Evolutionary conservation across 352 stramenopile species (phyloP).

Genomic region (Globisporangium splendens): DNA sequence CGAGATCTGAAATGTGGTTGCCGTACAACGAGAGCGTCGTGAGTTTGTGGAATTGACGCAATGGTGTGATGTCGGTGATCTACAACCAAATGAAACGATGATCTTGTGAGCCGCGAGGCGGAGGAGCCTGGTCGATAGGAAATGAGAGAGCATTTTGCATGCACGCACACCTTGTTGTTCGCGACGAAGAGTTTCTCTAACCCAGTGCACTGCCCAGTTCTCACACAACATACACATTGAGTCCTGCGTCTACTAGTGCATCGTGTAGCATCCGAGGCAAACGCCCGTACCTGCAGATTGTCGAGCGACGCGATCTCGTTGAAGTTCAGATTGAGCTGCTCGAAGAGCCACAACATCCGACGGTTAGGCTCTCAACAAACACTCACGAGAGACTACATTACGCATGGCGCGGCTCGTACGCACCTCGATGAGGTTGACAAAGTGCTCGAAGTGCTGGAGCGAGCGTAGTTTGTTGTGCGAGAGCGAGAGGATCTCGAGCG

Average conservation of each 20-base stretch:
- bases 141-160: not conserved
- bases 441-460: constrained; percentile 60
- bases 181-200: constrained; percentile 65
- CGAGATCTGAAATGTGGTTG: constrained; percentile 46
- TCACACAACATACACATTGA: not conserved
- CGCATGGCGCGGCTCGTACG: not conserved
- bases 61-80: constrained; percentile 42
- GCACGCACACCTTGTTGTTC: constrained; percentile 40
- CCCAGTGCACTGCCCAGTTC: constrained; percentile 29
- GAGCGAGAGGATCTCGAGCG: constrained; percentile 76
- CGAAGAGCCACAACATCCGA: not conserved
- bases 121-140: not conserved
- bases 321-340: constrained; percentile 69
- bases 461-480: constrained; percentile 72
- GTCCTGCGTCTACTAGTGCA: no score
- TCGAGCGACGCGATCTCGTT: constrained; percentile 53
- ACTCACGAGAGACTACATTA: not conserved
- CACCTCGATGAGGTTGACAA: constrained; percentile 75
- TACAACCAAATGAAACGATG: constrained; percentile 8
- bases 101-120: not conserved
- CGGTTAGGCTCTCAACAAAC: not conserved
- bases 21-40: constrained; percentile 62
- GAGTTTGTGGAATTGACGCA: constrained; percentile 44
- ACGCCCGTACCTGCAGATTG: constrained; percentile 30
- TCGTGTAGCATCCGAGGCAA: no score